phyloP scores from a whole-genome alignment of 352 stramenopile genomes.

The Phytophthora constricta region DNA sequence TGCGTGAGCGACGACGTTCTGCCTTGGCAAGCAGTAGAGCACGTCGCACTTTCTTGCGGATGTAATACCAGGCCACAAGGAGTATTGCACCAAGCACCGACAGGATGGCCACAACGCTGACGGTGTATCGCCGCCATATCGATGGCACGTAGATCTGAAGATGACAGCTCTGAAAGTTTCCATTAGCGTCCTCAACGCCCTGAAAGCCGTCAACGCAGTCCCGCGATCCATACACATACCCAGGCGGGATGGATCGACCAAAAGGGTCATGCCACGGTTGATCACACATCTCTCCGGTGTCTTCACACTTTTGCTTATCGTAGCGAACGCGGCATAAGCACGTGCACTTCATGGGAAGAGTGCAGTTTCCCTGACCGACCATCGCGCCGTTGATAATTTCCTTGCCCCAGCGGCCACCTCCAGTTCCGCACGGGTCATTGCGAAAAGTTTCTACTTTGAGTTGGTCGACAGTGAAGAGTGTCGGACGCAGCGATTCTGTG shows the following conservation, averaged over 20 bases:
- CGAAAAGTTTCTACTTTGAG: conserved; percentile 93
- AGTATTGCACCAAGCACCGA: conserved; percentile 70
- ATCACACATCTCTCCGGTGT: conserved; percentile 80
- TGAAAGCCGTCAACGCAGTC: conserved; percentile 95
- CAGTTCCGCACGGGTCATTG: conserved; percentile 92
- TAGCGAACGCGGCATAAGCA: conserved; percentile 92
- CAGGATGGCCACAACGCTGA: conserved; percentile 76
- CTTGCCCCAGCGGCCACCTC: conserved; percentile 76
- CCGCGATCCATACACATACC: conserved; percentile 93
- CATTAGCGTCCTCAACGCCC: conserved; percentile 89
- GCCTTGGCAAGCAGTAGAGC: conserved; percentile 91
- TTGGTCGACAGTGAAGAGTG: conserved; percentile 96
- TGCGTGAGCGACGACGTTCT: conserved; percentile 85
- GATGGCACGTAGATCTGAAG: conserved; percentile 95
- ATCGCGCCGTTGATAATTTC: conserved; percentile 73
- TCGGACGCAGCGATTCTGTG: conserved; percentile 63
- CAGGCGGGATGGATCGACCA: conserved; percentile 66
- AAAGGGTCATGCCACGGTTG: conserved; percentile 87
- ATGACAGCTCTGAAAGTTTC: conserved; percentile 94
- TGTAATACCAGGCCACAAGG: conserved; percentile 85
- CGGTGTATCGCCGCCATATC: conserved; percentile 81
- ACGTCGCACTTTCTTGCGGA: conserved; percentile 82
- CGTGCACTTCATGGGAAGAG: conserved; percentile 89
- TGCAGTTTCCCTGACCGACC: conserved; percentile 94
- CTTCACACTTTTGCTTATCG: conserved; percentile 65